Conservation (phyloP, 73 alveolate genomes). For the Paramecium caudatum region DNA sequence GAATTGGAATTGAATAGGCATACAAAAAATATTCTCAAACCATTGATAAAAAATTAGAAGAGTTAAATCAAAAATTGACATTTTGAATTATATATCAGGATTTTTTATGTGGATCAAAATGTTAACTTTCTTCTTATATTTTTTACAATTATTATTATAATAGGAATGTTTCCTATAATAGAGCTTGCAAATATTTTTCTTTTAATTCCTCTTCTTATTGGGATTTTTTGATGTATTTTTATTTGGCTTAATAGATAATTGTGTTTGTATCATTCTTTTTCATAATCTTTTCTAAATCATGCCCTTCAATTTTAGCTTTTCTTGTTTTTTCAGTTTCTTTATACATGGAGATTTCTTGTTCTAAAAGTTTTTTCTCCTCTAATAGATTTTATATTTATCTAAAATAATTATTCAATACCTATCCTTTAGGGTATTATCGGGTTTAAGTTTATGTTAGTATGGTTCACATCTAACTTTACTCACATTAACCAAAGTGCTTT, state of each 20-base stretch:
- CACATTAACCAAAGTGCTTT: not conserved
- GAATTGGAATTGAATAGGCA: not conserved
- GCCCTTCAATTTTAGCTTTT: not conserved
- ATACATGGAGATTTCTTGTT: not conserved
- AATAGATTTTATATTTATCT: constrained; percentile 51
- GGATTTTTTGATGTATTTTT: not conserved
- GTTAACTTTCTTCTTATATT: constrained; percentile 43
- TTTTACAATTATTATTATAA: constrained; percentile 11
- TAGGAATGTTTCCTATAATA: constrained; percentile 18
- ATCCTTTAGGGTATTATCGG: constrained; percentile 54
- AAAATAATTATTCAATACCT: constrained; percentile 15
- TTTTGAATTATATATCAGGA: not conserved
- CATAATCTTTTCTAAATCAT: not conserved
- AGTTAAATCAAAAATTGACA: constrained; percentile 10
- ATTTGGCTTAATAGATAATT: not conserved
- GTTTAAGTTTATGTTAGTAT: constrained; percentile 29
- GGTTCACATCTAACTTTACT: not conserved
- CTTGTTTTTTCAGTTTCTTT: constrained; percentile 1
- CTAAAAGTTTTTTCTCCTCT: constrained; percentile 29
- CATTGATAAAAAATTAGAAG: not conserved
- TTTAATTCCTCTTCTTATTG: not conserved
- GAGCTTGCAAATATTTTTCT: constrained; percentile 1
- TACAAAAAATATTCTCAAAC: not conserved
- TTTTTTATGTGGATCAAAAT: constrained; percentile 47
- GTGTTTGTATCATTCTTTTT: not conserved